Evolutionary conservation across 139 green algal species (phyloP), one percentile per base, ranked within the genome.

Genomic region (Zygnema circumcarinatum): DNA sequence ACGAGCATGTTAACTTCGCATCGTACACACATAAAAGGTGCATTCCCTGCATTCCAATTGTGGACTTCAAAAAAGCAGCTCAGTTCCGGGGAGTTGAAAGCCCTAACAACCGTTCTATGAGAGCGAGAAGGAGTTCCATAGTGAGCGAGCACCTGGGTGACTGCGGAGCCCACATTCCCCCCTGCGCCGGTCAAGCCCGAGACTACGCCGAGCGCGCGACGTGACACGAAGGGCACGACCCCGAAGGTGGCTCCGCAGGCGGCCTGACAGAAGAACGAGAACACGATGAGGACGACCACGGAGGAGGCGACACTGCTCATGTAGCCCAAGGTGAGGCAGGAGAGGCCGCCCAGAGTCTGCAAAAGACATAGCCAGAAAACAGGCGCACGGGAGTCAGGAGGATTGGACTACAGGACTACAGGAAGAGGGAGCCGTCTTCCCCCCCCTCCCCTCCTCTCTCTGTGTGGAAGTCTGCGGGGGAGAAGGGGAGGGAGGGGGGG

Each of bases 111-210:
- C n/a, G n/a, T n/a, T n/a, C n/a, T n/a, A n/a, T n/a, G n/a, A n/a
- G n/a, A n/a, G n/a, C n/a, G n/a, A n/a, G n/a, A n/a, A n/a, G n/a
- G n/a, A n/a, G n/a, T n/a, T n/a, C n/a, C n/a, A n/a, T n/a, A n/a
- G n/a, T n/a, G n/a, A n/a, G 16, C 7, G 3, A 22, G 3, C 21
- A 85, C 78, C 78, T 85, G 78, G 2, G 83, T 88, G 83, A 88
- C 38, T 25, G 74, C 76, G 29, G 76, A 56, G 1, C 97, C 97
- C 0, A 93, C 89, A 93, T 98, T 98, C 42, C 96, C 97, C 47
- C 97, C 97, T 29, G 96, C 96, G 54, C 96, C 96, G 36, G 98
- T 94, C 1, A 98, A 91, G 31, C 97, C 97, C 33, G 95, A 96
- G 1, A 96, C 93, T 21, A 98, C 88, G 32, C 97, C 97, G 54